A percentile compares a stretch with the other conserved stretches of the same genome.
These are phyloP conservation scores for Gonapodya sp. DNA, from an alignment of 192 early-diverging fungal species.

Conservation along the genomic window DNA sequence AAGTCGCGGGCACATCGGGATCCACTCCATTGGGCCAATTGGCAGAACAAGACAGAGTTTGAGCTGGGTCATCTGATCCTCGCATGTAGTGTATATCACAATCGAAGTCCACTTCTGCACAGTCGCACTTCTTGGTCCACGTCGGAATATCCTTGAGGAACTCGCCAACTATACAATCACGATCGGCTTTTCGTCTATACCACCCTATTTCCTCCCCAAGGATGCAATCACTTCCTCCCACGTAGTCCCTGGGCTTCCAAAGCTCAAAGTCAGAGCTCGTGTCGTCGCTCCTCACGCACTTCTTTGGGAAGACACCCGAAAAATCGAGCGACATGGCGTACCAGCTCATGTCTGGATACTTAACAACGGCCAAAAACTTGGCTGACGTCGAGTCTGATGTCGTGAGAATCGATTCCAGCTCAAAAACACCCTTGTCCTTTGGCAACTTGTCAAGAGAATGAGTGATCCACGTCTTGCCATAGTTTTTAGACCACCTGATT, in stretches of 20 bases:
- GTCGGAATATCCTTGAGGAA: conserved; percentile 48
- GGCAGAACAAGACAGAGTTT: not conserved
- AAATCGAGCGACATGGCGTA: conserved; percentile 67
- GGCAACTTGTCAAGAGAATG: not conserved
- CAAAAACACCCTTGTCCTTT: not conserved
- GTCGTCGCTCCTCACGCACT: conserved; percentile 55
- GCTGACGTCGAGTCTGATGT: conserved; percentile 65
- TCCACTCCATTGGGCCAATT: conserved; percentile 45
- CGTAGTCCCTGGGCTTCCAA: conserved; percentile 47
- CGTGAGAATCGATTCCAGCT: conserved; percentile 45
- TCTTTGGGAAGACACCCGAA: conserved; percentile 35
- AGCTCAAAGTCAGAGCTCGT: conserved; percentile 57
- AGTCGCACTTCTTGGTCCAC: conserved; percentile 55
- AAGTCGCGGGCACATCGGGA: conserved; percentile 62
- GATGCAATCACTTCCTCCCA: conserved; percentile 56
- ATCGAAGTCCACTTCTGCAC: conserved; percentile 79
- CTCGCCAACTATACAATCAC: conserved; percentile 63
- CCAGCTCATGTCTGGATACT: conserved; percentile 17
- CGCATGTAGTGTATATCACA: conserved; percentile 80
- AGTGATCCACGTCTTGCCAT: conserved; percentile 59
- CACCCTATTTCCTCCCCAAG: conserved; percentile 68
- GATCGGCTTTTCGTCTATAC: conserved; percentile 64
- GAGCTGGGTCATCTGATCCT: not conserved
- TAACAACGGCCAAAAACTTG: conserved; percentile 55
- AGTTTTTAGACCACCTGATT: conserved; percentile 66